Conservation (phyloP, 2,329 filamentous ascomycete species). For the Pseudogymnoascus sp. region DNA sequence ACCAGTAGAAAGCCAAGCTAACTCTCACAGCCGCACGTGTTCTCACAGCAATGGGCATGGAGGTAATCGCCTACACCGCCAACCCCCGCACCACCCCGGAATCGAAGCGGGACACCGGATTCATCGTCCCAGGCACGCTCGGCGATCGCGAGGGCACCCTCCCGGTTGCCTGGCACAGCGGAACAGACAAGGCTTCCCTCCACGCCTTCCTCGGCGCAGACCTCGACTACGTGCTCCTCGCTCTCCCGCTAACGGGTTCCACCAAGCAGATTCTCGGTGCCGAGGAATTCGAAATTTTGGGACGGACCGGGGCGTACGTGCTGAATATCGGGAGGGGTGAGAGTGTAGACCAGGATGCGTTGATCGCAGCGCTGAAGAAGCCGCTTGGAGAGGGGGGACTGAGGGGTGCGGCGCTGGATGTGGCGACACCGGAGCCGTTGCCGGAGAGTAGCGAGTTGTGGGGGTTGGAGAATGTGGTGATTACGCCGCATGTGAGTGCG, state of each 20-base stretch:
- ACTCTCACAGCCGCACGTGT: conserved; percentile 43
- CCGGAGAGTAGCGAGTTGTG: conserved; percentile 55
- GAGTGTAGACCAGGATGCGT: conserved; percentile 54
- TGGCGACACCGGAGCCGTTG: conserved; percentile 62
- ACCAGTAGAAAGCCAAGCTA: background rate
- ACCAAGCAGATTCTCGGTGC: conserved; percentile 37
- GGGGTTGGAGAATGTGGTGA: conserved; percentile 53
- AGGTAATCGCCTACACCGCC: conserved; percentile 60
- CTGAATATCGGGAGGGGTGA: conserved; percentile 59
- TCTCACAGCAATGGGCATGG: conserved; percentile 52
- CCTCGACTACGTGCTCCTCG: conserved; percentile 35
- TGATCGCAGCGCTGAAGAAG: conserved; percentile 47
- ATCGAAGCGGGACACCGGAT: conserved; percentile 51
- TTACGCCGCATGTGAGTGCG: conserved; percentile 61
- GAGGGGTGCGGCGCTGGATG: conserved; percentile 58
- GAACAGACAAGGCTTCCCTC: conserved; percentile 28
- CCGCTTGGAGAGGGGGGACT: conserved; percentile 39
- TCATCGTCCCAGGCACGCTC: conserved; percentile 57
- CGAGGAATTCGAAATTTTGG: conserved; percentile 33
- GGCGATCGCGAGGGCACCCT: conserved; percentile 34
- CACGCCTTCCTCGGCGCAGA: conserved; percentile 32
- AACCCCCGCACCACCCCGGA: conserved; percentile 52
- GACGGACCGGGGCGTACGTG: conserved; percentile 44
- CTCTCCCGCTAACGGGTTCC: conserved; percentile 33
- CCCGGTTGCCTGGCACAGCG: conserved; percentile 34